A percentile compares a stretch with the other conserved stretches of the same genome.
phyloP scores from a whole-genome alignment of 225 moss, liverwort and hornwort species.

The Bryum argenteum region DNA sequence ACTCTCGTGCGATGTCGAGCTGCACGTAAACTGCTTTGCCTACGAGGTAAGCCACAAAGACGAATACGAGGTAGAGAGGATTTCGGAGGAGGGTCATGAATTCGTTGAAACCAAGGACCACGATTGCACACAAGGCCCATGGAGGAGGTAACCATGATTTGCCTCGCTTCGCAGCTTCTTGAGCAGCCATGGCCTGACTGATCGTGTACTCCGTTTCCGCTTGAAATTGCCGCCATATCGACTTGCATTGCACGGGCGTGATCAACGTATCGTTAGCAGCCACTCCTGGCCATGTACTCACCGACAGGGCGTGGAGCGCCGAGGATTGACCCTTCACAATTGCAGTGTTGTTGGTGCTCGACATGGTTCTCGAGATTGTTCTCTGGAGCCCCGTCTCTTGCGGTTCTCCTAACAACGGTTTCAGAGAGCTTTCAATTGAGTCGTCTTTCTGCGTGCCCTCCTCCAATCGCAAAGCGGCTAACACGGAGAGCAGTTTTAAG shows the following conservation, averaged over 20 bases:
- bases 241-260: constrained; percentile 89
- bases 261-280: constrained; percentile 64
- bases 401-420: constrained; percentile 56
- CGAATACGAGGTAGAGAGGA: constrained; percentile 76
- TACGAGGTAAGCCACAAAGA: constrained; percentile 72
- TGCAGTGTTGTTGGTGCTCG: constrained; percentile 33
- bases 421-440: constrained; percentile 65
- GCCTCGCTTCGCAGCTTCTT: constrained; percentile 76
- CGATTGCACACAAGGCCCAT: constrained; percentile 89
- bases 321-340: constrained; percentile 45
- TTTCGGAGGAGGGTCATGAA: constrained; percentile 93
- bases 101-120: constrained; percentile 89
- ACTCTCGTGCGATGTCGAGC: constrained; percentile 82
- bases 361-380: constrained; percentile 47
- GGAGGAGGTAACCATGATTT: constrained; percentile 88
- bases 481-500: constrained; percentile 73
- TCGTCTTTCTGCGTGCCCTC: constrained; percentile 39
- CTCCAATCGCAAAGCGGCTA: constrained; percentile 78
- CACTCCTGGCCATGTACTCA: constrained; percentile 85
- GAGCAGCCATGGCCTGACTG: constrained; percentile 88
- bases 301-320: constrained; percentile 66
- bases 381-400: constrained; percentile 54
- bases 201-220: constrained; percentile 91
- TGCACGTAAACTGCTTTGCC: constrained; percentile 90
- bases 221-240: constrained; percentile 88